Conservation (phyloP, 2,329 filamentous ascomycete species). For the Beauveria scarabaeidicola region DNA sequence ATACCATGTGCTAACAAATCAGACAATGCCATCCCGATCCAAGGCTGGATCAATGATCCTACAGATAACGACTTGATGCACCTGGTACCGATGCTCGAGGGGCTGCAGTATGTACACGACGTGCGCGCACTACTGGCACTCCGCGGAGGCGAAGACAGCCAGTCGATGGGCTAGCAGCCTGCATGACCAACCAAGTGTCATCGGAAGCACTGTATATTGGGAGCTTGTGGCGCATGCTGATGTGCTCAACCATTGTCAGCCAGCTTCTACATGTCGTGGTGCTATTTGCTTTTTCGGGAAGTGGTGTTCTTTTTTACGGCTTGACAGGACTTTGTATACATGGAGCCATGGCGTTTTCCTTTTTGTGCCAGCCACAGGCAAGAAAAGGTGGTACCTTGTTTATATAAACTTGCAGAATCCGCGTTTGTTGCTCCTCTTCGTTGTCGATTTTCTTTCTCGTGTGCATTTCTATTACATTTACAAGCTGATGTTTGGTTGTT, state of each 20-base stretch:
- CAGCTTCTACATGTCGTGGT: background rate
- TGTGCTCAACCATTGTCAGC: conserved; percentile 12
- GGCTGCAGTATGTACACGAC: conserved; percentile 92
- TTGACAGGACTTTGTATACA: conserved; percentile 6
- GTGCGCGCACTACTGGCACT: conserved; percentile 84
- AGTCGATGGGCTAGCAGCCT: conserved; percentile 35
- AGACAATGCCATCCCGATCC: conserved; percentile 99
- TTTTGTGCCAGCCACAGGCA: background rate
- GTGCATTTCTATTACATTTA: background rate
- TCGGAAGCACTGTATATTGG: background rate
- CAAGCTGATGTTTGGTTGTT: background rate
- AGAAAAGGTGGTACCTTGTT: conserved; percentile 1
- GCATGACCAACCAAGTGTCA: background rate
- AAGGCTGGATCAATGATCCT: conserved; percentile 98
- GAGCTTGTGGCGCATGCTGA: conserved; percentile 8
- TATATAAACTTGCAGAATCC: conserved; percentile 1
- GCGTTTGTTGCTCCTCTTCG: background rate
- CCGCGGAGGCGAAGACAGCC: conserved; percentile 73
- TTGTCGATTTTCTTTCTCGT: background rate
- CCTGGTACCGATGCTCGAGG: conserved; percentile 85
- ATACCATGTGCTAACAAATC: conserved; percentile 4
- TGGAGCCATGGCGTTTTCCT: conserved; percentile 3
- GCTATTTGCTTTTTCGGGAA: background rate
- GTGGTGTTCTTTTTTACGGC: background rate
- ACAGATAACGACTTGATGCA: conserved; percentile 94